Base-by-base conservation (phyloP, 768 basidiomycete species). In the Leccinum disarticulatum region DNA sequence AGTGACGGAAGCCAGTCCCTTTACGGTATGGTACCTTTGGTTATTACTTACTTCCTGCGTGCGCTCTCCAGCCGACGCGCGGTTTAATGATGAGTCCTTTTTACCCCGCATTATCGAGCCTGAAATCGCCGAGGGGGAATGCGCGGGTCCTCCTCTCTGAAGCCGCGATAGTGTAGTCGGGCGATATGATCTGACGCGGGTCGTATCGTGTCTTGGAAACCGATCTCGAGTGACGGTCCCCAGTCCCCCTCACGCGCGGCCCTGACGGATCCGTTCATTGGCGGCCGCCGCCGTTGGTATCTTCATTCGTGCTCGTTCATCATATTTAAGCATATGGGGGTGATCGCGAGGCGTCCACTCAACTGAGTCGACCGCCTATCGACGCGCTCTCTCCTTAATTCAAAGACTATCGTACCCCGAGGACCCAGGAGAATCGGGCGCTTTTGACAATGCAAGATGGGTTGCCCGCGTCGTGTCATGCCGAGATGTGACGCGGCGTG, bases 361-460 rank as follows among this genome's bases (percentile, higher is more conserved):
- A 15, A 19, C 57, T 60, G 67, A 50, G 64, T 35, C 46, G n/a
- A 31, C 47, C 28, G 14, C 50, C 25, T 54, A 47, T 36, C 15
- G 19, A 46, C 14, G 22, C 33, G 52, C 22, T 22, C 27, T 1
- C 27, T 4, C 22, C 17, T 30, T 28, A 15, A 5, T 25, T 50
- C 19, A 28, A 49, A n/a, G n/a, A 14, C 5, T 27, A 30, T 53
- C 31, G 17, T 25, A 8, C 15, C 15, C 27, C 6, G 5, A 67
- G 61, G 68, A 46, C 25, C 58, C 22, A 50, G 59, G 56, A 82
- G 73, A 48, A 85, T 87, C 59, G 83, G 80, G 3, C 1, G 79
- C 75, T 49, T 84, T 77, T 63, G 79, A 84, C 62, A 84, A n/a
- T 77, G 11, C 82, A 84, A 64, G 86, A 86, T 81, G 54, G 54